Evolutionary conservation across 306 rosid species (phyloP), one percentile per base, ranked within the genome.

Genomic region (Glycine latifolia): DNA sequence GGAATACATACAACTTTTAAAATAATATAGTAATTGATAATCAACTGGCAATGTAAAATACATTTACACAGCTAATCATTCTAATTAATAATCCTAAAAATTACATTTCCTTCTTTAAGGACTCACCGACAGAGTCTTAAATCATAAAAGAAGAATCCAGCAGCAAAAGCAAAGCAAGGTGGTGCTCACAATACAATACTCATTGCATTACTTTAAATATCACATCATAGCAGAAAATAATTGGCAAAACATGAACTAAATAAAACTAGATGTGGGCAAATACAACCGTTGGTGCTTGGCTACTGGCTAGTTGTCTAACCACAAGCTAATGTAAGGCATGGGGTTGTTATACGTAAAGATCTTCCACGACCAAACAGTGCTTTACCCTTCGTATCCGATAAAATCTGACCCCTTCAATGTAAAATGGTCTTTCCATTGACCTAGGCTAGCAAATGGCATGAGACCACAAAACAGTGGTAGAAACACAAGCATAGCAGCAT

Each of bases 391-490:
- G 3, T 75, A 50, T 76, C 37, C 61, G 14, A 66, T 15, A 63
- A 37, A 79, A 73, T 37, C 80, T 67, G 15, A 20, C n/a, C 81
- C 49, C 81, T 72, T 81, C 72, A 72, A 50, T 67, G 54, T 9
- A 58, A 91, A 68, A 81, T 89, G 97, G 81, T 87, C 92, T 85
- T 83, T 93, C 99, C 97, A 95, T 63, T 87, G 91, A 60, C 58
- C 86, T 17, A 86, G 52, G 86, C 91, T 88, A 16, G 98, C 98
- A 83, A 95, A 95, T 60, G 99, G 99, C 77, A 83, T 3, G 47
- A 92, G 93, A 59, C 99, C 99, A 60, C 99, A 93, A 4, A 68
- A 59, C 71, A 92, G 35, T 13, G 99, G 99, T 46, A 91, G 91
- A 86, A 89, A 48, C 59, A 87, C 20, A 6, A 89, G 89, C 78